phyloP scores from a whole-genome alignment of 306 rosid species.

The Senna siamea region DNA sequence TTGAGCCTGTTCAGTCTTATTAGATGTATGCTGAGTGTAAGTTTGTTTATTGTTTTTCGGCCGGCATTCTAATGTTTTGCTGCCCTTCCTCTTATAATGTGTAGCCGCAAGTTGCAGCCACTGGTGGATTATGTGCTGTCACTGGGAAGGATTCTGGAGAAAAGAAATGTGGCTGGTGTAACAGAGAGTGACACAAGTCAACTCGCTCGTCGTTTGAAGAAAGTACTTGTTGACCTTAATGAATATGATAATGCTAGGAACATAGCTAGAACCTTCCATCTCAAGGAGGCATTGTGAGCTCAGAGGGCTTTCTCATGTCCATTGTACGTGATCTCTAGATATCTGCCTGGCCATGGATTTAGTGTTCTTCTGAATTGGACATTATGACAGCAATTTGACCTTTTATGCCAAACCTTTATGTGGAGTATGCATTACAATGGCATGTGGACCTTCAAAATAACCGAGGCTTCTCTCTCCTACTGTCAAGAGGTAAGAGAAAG shows the following conservation, averaged over 20 bases:
- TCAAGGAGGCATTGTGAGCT: constrained; percentile 82
- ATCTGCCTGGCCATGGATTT: constrained; percentile 4
- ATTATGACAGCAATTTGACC: constrained; percentile 28
- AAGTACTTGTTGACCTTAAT: constrained; percentile 87
- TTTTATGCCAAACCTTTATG: constrained; percentile 4
- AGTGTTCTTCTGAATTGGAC: constrained; percentile 29
- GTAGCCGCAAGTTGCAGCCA: constrained; percentile 80
- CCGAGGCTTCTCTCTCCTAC: constrained; percentile 1
- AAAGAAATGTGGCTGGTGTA: constrained; percentile 50
- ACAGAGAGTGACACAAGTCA: constrained; percentile 60
- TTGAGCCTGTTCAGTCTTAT: not conserved
- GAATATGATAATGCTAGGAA: constrained; percentile 85
- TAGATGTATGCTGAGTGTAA: constrained; percentile 7
- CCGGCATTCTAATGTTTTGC: constrained; percentile 29
- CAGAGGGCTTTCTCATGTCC: constrained; percentile 35
- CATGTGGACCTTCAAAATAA: constrained; percentile 21
- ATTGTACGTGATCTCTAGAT: constrained; percentile 17
- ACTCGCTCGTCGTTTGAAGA: constrained; percentile 87
- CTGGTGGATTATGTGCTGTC: constrained; percentile 72
- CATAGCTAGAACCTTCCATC: constrained; percentile 76
- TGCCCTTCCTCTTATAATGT: constrained; percentile 17
- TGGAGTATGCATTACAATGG: constrained; percentile 10
- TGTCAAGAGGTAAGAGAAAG: not conserved
- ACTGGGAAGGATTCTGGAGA: constrained; percentile 76
- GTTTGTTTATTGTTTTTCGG: constrained; percentile 23